Evolutionary conservation across 2,329 filamentous ascomycete species (phyloP).

Genomic region (Aspergillus sp.): DNA sequence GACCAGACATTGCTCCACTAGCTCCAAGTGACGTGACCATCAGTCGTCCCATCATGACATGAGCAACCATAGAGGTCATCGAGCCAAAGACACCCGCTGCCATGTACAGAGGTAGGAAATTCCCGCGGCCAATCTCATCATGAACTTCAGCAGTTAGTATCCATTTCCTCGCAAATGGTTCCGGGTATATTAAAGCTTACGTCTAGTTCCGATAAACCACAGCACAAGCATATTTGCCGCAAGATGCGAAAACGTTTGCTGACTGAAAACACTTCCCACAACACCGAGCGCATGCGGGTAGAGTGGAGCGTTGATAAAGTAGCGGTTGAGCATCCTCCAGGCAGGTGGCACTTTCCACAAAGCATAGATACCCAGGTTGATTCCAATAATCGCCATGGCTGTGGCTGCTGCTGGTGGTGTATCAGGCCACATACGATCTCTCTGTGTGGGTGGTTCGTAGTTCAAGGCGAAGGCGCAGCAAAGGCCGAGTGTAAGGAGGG

Average conservation of each 20-base stretch:
- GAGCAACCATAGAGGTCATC: constrained; percentile 40
- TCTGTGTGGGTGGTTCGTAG: constrained; percentile 45
- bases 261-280: constrained; percentile 53
- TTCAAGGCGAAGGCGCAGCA: constrained; percentile 43
- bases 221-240: constrained; percentile 51
- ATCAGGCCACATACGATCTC: constrained; percentile 47
- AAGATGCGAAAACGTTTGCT: constrained; percentile 51
- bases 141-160: constrained; percentile 34
- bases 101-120: constrained; percentile 51
- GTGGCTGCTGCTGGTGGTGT: constrained; percentile 50
- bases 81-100: constrained; percentile 44
- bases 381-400: constrained; percentile 44
- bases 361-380: constrained; percentile 48
- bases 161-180: constrained; percentile 2
- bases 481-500: constrained; percentile 33
- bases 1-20: constrained; percentile 46
- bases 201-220: constrained; percentile 49
- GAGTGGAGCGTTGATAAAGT: constrained; percentile 49
- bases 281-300: constrained; percentile 51
- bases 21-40: constrained; percentile 47
- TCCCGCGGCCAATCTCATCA: constrained; percentile 52
- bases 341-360: constrained; percentile 49
- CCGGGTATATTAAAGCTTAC: constrained; percentile 23
- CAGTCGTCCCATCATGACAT: constrained; percentile 41
- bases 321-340: constrained; percentile 54